Base-by-base conservation (phyloP, 2,329 filamentous ascomycete genomes). In the Cladophialophora exuberans region DNA sequence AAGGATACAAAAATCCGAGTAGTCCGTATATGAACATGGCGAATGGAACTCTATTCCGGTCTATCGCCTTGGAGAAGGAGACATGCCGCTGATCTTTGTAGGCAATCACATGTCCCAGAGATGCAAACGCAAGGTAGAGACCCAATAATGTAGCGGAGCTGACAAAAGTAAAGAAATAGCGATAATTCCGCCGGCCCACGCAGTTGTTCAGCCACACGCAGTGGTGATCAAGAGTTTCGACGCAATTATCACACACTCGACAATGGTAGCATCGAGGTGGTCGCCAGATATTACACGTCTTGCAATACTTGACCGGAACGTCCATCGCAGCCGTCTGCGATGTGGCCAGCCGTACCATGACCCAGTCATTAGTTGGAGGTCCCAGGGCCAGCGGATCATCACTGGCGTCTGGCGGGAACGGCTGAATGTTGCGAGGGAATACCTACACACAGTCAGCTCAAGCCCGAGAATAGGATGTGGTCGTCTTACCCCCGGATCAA, bases 131-230 rank as follows among this genome's bases (percentile, higher is more conserved):
- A 41, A 97, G 80, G 65, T 89, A 93, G 13, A 91, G 68, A 0
- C 86, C 82, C 15, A 97, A 79, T 28, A 97, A 63, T 0, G 90
- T 90, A n/a, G 84, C 85, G 11, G 87, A 85, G 50, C 84, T 84
- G 62, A 99, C 86, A 72, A 97, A 99, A 9, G 88, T 83, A 70
- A 97, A 97, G 73, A 99, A 99, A 72, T 93, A 97, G 61, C 94
- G 90, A 75, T 99, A 99, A 75, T 99, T 99, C 66, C 94, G 89
- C 62, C 93, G 87, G 38, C 94, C 94, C 45, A 99, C 88, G 66
- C 94, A 99, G 71, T 99, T 99, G 75, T 99, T 99, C 61, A 99
- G 83, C 94, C 94, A 99, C 13, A 97, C 92, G 67, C 94, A 99
- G 73, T 99, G 94, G 68, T 99, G 94, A 68, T 99, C 94, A 64